Evolutionary conservation across 2,329 filamentous ascomycete genomes (phyloP).

Genomic region (Pestalotiopsis fici): DNA sequence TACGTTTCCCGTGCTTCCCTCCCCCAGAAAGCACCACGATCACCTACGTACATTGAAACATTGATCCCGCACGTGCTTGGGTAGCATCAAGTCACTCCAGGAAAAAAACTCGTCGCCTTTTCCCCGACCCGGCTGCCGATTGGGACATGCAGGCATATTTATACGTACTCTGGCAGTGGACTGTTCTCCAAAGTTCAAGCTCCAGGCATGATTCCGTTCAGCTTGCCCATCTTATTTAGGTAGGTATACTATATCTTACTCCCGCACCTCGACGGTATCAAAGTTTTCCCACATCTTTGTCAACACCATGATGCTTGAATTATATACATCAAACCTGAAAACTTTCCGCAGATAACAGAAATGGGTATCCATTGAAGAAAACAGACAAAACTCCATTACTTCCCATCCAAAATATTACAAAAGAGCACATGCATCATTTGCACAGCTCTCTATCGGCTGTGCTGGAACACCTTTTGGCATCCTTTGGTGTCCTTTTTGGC

Average conservation of each 20-base stretch:
- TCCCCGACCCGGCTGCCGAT: background rate
- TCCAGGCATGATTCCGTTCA: background rate
- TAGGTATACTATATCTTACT: background rate
- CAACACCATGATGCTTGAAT: too few relatives aligned
- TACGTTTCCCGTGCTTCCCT: background rate
- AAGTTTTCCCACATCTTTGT: too few relatives aligned
- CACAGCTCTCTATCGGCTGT: too few relatives aligned
- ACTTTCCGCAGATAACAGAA: background rate
- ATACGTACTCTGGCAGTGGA: background rate
- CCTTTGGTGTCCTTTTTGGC: background rate
- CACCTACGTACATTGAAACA: background rate
- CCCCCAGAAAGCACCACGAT: background rate
- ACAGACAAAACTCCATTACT: background rate
- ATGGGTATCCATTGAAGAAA: background rate
- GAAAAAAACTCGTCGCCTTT: background rate
- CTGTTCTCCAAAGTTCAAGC: background rate
- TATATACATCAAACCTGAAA: background rate
- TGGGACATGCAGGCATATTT: background rate
- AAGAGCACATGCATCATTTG: too few relatives aligned
- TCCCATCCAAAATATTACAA: background rate
- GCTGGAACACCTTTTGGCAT: too few relatives aligned
- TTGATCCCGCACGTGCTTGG: background rate
- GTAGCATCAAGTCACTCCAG: background rate
- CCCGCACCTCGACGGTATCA: background rate
- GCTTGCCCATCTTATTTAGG: background rate